A percentile compares a stretch with the other conserved stretches of the same genome.
Evolutionary conservation across 2,329 filamentous ascomycete genomes (phyloP).

Genomic region (Malbranchea zuffiana): DNA sequence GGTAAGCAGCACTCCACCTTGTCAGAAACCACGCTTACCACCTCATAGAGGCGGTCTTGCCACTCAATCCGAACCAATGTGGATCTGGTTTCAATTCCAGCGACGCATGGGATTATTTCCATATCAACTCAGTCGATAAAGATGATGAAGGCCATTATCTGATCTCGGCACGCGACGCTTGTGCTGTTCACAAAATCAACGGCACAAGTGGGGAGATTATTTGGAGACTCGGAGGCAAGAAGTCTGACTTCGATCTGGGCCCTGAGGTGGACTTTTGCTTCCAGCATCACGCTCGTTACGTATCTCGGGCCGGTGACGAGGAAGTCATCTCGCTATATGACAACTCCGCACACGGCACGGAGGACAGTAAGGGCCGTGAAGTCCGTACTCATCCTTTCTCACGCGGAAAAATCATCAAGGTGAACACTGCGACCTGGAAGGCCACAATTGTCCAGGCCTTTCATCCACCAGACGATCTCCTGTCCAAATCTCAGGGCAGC

Average conservation of each 20-base stretch:
- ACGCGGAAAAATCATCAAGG: conserved; percentile 36
- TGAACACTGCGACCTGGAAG: conserved; percentile 36
- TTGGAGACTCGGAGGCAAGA: conserved; percentile 39
- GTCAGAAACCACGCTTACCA: conserved; percentile 5
- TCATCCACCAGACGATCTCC: conserved; percentile 40
- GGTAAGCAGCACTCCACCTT: conserved; percentile 22
- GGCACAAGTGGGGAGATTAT: conserved; percentile 38
- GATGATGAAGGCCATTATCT: conserved; percentile 37
- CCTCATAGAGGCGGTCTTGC: conserved; percentile 36
- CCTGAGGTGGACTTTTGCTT: conserved; percentile 38
- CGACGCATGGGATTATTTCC: conserved; percentile 31
- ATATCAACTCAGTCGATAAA: conserved; percentile 34
- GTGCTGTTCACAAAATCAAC: conserved; percentile 40
- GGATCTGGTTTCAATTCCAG: conserved; percentile 29
- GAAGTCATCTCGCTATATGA: conserved; percentile 46
- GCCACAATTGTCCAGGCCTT: conserved; percentile 39
- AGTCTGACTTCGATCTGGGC: conserved; percentile 34
- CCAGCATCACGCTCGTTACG: conserved; percentile 33
- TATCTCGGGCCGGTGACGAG: conserved; percentile 36
- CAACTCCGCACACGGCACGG: conserved; percentile 42
- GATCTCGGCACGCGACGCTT: conserved; percentile 38
- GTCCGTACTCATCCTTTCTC: conserved; percentile 33
- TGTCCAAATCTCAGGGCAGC: conserved; percentile 43
- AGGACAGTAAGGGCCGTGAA: conserved; percentile 27
- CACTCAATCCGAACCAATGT: conserved; percentile 38